Base-by-base conservation (phyloP, 2,329 filamentous ascomycete species). In the Penicillium sp. region DNA sequence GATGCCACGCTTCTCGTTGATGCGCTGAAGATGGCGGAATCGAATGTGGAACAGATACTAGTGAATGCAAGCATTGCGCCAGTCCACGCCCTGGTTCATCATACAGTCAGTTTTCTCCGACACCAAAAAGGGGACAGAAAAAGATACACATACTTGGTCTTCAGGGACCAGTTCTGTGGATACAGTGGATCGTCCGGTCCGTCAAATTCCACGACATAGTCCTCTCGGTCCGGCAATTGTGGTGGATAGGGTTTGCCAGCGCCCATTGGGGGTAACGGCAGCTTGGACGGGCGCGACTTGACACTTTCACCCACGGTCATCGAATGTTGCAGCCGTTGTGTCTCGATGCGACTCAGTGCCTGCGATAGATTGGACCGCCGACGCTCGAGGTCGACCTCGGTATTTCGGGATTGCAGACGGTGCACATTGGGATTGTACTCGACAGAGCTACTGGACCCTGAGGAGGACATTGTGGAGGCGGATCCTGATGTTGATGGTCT, bases 1-100 rank as follows among this genome's bases (percentile, higher is more conserved):
- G 44, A 43, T 6, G 80, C 76, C 4, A 88, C 75, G 18, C 69
- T 58, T 9, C 54, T 50, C 0, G 82, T 85, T 4, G 83, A 83
- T 28, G 81, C 70, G 3, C 83, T 86, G 69, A 87, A 88, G 59
- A 88, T 81, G 64, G 80, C 83, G 1, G 62, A 66, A 1, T 72
- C 73, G 46, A 79, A 79, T 1, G 76, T 75, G 38, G 74, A 79
- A 36, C 59, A 62, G 36, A 60, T 56, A 48, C 56, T 53, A 27
- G 56, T 53, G 27, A 54, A 62, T 24, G 54, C 56, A 38, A 59
- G 56, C 38, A 60, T 60, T 26, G 38, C 52, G 29, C 49, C 56
- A 18, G 51, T 57, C 32, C 50, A 53, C 4, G 50, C 12, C 25
- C 57, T 60, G 11, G 18, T 18, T 18, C 18, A 18, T 18, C 18